phyloP scores from a whole-genome alignment of 106 monocot genomes.

The Allium cepa region DNA sequence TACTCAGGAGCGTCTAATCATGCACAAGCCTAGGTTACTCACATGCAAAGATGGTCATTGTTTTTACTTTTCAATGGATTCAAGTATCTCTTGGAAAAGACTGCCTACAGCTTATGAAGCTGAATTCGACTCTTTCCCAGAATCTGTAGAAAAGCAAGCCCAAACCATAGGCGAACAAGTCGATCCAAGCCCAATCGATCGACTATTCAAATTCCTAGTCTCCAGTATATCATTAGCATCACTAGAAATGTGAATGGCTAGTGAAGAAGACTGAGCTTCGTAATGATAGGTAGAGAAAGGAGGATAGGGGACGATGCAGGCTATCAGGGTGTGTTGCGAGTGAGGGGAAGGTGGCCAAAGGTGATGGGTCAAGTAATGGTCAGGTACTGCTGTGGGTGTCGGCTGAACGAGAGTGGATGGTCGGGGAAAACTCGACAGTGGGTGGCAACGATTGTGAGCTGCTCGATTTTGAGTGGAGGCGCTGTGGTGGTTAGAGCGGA shows the following conservation, averaged over 20 bases:
- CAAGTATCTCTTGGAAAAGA: constrained; percentile 55
- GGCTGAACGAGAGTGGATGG: no score
- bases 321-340: no score
- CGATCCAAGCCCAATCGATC: neutral
- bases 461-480: no score
- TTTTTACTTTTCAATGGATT: constrained; percentile 70
- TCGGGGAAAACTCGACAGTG: no score
- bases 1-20: constrained; percentile 65
- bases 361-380: no score
- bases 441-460: no score
- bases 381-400: no score
- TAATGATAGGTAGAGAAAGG: neutral
- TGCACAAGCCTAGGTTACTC: constrained; percentile 73
- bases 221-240: constrained; percentile 9
- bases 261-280: neutral
- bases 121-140: constrained; percentile 14
- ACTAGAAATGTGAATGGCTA: neutral
- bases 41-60: constrained; percentile 87
- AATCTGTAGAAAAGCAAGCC: constrained; percentile 31
- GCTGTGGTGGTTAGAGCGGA: no score
- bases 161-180: constrained; percentile 1
- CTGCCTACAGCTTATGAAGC: constrained; percentile 57
- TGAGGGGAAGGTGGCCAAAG: no score
- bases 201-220: neutral
- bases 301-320: no score